Conservation (phyloP, 2,329 filamentous ascomycete species). For the Aureobasidium pullulans region DNA sequence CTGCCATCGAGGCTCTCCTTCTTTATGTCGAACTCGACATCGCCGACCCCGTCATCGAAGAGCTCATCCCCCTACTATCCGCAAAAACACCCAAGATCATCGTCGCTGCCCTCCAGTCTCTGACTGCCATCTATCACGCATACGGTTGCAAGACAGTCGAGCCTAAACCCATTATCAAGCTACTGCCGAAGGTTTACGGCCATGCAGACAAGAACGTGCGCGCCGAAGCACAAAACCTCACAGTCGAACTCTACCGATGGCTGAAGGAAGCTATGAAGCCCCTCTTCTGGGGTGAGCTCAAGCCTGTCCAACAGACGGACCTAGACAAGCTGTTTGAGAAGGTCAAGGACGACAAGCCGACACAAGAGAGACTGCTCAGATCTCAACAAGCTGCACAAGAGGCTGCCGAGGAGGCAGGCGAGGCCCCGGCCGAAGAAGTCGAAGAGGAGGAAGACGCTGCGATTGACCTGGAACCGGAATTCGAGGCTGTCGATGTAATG, state of each 20-base stretch:
- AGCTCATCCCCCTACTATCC: slow-evolving; percentile 71
- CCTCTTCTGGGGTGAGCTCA: slow-evolving; percentile 92
- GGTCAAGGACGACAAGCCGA: slow-evolving; percentile 82
- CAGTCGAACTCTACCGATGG: slow-evolving; percentile 95
- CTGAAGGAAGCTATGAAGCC: slow-evolving; percentile 96
- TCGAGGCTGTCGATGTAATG: slow-evolving; percentile 80
- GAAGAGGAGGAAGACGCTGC: slow-evolving; percentile 55
- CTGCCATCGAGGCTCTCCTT: slow-evolving; percentile 75
- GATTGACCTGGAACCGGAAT: slow-evolving; percentile 57
- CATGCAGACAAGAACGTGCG: slow-evolving; percentile 98
- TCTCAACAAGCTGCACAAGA: slow-evolving; percentile 82
- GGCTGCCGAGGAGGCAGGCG: slow-evolving; percentile 53
- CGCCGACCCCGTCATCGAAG: slow-evolving; percentile 78
- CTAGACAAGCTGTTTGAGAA: slow-evolving; percentile 91
- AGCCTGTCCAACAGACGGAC: slow-evolving; percentile 90
- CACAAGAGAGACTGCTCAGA: slow-evolving; percentile 80
- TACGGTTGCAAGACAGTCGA: slow-evolving; percentile 93
- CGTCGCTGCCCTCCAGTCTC: slow-evolving; percentile 63
- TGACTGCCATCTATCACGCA: slow-evolving; percentile 82
- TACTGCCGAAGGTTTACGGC: slow-evolving; percentile 81
- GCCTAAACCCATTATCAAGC: slow-evolving; percentile 83
- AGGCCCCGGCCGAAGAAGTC: slow-evolving; percentile 39
- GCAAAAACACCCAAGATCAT: slow-evolving; percentile 91
- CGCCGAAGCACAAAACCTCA: slow-evolving; percentile 82
- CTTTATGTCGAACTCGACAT: slow-evolving; percentile 87